Base-by-base conservation (phyloP, 2,329 filamentous ascomycete species). In the Tolypocladium paradoxum region DNA sequence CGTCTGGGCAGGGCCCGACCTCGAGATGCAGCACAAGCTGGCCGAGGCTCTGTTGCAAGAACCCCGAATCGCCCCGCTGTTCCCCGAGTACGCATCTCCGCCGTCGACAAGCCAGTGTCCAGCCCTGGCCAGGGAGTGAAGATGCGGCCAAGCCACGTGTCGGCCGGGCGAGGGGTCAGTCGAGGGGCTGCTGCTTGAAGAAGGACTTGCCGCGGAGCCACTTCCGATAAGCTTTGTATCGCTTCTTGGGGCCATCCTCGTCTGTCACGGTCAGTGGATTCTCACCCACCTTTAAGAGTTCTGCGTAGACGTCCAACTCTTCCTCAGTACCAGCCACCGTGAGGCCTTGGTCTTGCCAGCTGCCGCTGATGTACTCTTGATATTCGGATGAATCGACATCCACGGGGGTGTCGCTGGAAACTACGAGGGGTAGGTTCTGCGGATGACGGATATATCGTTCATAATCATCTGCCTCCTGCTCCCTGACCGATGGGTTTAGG, bases 161-260 rank as follows among this genome's bases (percentile, higher is more conserved):
- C 45, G 36, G 20, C 27, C 43, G 43, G 14, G 18, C 27, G 2
- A 12, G 4, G 29, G 55, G 60, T 71, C 71, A 81, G 57, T 81
- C 79, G 51, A 81, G 75, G 47, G 85, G 82, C 68, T 85, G 83
- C 76, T 96, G 91, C 71, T 97, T 97, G 69, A 97, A 97, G 63
- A 97, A 79, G 62, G 90, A 96, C 74, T 96, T 97, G 20, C 92
- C 92, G 57, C 84, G 81, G 64, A 99, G 75, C 92, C 93, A 99
- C 71, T 96, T 95, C 63, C 85, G 76, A 70, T 99, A 99, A 11
- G 91, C 88, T 72, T 96, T 97, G 70, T 99, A 99, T 61, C 93
- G 78, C 77, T 97, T 96, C 79, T 95, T 97, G 40, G 80, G 78
- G 47, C 84, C 78, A 68, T 97, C 93, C 63, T 95, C 91, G 46